Percentiles rank a stretch among this genome's conserved stretches.
phyloP scores from a whole-genome alignment of 1,284 basidiomycete genomes.

The Tylopilus sp. region DNA sequence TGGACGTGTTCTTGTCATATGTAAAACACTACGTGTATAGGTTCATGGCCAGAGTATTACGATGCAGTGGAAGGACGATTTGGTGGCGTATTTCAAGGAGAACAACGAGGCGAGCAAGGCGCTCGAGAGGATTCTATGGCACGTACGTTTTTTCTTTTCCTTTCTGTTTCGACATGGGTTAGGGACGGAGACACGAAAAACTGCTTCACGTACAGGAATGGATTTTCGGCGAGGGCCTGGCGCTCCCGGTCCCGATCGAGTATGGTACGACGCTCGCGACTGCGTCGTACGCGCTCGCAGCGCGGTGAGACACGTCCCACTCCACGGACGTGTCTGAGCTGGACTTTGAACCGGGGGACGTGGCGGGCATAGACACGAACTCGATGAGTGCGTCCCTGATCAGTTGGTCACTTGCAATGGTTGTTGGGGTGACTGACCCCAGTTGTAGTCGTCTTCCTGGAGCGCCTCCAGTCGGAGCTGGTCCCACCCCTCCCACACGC shows the following conservation, averaged over 20 bases:
- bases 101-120: conserved; percentile 58
- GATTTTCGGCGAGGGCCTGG: conserved; percentile 79
- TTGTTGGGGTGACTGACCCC: no score
- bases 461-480: conserved; percentile 50
- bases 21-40: conserved; percentile 77
- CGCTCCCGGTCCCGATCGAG: conserved; percentile 76
- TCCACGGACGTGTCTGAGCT: conserved; percentile 44
- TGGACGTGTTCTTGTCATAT: conserved; percentile 83
- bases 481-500: conserved; percentile 52
- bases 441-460: conserved; percentile 77
- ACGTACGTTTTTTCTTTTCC: conserved; percentile 59
- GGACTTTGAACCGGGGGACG: conserved; percentile 50
- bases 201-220: conserved; percentile 48
- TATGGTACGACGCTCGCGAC: conserved; percentile 83
- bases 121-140: conserved; percentile 76
- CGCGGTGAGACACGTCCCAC: conserved; percentile 71
- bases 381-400: conserved; percentile 47
- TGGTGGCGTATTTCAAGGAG: conserved; percentile 74
- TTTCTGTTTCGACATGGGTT: neutral
- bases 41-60: conserved; percentile 80
- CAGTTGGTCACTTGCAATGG: no score
- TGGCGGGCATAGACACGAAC: conserved; percentile 61
- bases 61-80: conserved; percentile 87
- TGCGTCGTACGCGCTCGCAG: conserved; percentile 68
- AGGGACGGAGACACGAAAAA: neutral